Evolutionary conservation across 257 asterid genomes (phyloP).

Genomic region (Solanum etuberosum): DNA sequence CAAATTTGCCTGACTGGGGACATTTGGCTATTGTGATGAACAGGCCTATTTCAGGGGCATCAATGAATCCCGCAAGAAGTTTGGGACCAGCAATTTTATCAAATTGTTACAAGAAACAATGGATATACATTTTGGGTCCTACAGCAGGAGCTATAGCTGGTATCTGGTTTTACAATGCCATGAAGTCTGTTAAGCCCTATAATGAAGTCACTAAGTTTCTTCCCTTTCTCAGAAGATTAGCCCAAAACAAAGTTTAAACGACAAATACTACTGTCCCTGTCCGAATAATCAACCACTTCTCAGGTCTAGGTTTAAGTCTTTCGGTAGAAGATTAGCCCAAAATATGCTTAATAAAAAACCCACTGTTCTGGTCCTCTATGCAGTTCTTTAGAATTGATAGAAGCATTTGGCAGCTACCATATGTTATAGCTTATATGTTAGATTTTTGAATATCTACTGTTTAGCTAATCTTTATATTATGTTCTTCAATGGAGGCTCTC

Average conservation of each 20-base stretch:
- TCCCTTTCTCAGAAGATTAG: not conserved
- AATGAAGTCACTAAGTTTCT: conserved; percentile 1
- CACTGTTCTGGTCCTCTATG: not conserved
- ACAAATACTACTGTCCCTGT: not conserved
- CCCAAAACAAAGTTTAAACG: not conserved
- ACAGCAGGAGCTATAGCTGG: conserved; percentile 24
- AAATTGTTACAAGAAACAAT: conserved; percentile 8
- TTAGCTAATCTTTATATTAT: not conserved
- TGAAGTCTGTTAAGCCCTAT: conserved; percentile 9
- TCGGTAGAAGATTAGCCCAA: not conserved
- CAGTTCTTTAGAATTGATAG: not conserved
- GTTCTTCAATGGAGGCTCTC: not conserved
- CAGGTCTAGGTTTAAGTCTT: not conserved
- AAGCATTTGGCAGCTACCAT: not conserved
- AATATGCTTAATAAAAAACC: not conserved
- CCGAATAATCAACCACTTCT: not conserved
- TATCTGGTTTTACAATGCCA: conserved; percentile 18
- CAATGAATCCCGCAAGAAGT: conserved; percentile 29
- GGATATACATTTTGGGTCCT: conserved; percentile 25
- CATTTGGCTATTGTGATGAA: not conserved
- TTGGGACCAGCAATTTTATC: conserved; percentile 24
- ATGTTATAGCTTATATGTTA: not conserved
- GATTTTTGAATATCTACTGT: not conserved
- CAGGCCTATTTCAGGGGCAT: conserved; percentile 25
- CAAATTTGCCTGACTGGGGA: not conserved